Evolutionary conservation across 176 grass and related monocot species (phyloP).

Genomic region (Metroxylon sagu): DNA sequence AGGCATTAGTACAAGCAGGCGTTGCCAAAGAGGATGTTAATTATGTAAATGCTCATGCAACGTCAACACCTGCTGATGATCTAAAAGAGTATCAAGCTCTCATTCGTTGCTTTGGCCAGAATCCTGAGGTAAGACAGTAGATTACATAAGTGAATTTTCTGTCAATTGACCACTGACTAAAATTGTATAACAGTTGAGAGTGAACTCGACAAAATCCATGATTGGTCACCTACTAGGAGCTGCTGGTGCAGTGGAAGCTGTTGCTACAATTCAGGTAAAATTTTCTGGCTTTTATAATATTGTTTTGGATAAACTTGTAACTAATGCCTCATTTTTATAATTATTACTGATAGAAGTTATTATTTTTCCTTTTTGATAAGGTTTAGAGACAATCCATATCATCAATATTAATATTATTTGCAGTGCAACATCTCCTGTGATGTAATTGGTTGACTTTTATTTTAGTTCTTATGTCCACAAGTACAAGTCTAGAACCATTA

Average conservation of each 20-base stretch:
- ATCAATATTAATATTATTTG: no score
- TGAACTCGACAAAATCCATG: slow-evolving; percentile 99
- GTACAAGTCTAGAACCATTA: no score
- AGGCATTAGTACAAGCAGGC: slow-evolving; percentile 73
- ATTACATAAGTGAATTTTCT: neutral
- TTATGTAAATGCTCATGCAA: slow-evolving; percentile 99
- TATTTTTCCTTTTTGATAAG: no score
- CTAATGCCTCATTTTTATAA: no score
- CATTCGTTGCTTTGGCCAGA: slow-evolving; percentile 72
- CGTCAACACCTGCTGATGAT: slow-evolving; percentile 79
- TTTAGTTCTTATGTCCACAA: no score
- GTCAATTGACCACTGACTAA: slow-evolving; percentile 15
- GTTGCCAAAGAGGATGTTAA: slow-evolving; percentile 79
- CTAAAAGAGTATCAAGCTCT: slow-evolving; percentile 95
- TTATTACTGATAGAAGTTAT: no score
- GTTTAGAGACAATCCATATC: no score
- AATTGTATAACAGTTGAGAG: slow-evolving; percentile 47
- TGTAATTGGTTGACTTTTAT: no score
- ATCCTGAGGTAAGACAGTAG: slow-evolving; percentile 53
- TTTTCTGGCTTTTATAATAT: no score
- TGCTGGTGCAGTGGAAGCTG: slow-evolving; percentile 93
- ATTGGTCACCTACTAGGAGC: slow-evolving; percentile 93
- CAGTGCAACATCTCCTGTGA: no score
- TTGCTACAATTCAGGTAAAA: slow-evolving; percentile 72
- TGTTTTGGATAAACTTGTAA: no score